These are phyloP conservation scores for Ploettnerulaceae sp. DNA, from an alignment of 2,329 filamentous ascomycete species.

Conservation along the genomic window DNA sequence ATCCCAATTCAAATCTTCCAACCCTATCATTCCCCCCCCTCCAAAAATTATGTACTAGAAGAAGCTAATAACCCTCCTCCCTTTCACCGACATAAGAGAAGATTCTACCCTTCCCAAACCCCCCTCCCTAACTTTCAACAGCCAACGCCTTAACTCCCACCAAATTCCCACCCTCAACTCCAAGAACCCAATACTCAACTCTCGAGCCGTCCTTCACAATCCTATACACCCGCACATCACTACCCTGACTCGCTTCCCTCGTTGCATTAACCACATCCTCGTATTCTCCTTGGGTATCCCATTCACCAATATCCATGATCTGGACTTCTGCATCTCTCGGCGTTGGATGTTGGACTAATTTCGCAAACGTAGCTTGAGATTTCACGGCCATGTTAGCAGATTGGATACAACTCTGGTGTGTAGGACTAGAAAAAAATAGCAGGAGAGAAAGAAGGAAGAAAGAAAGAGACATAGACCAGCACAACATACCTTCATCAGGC, in stretches of 20 bases:
- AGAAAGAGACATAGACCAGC: constrained; percentile 3
- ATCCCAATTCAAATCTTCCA: too few relatives aligned
- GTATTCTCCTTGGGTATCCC: constrained; percentile 71
- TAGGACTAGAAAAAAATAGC: background rate
- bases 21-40: too few relatives aligned
- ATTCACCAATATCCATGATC: constrained; percentile 64
- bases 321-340: constrained; percentile 53
- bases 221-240: constrained; percentile 70
- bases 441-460: constrained; percentile 13
- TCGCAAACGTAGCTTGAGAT: constrained; percentile 61
- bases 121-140: constrained; percentile 56
- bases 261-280: constrained; percentile 64
- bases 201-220: constrained; percentile 59
- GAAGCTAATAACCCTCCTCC: too few relatives aligned
- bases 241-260: constrained; percentile 53
- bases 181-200: constrained; percentile 76
- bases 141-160: constrained; percentile 76
- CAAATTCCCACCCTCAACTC: constrained; percentile 55
- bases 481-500: constrained; percentile 57
- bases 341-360: constrained; percentile 55
- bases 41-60: too few relatives aligned
- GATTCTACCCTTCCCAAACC: background rate
- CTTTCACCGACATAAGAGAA: too few relatives aligned
- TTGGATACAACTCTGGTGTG: background rate
- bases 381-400: constrained; percentile 1